Evolutionary conservation across 768 basidiomycete genomes (phyloP), one percentile per base, ranked within the genome.

Genomic region (Clitopilus passeckerianus): DNA sequence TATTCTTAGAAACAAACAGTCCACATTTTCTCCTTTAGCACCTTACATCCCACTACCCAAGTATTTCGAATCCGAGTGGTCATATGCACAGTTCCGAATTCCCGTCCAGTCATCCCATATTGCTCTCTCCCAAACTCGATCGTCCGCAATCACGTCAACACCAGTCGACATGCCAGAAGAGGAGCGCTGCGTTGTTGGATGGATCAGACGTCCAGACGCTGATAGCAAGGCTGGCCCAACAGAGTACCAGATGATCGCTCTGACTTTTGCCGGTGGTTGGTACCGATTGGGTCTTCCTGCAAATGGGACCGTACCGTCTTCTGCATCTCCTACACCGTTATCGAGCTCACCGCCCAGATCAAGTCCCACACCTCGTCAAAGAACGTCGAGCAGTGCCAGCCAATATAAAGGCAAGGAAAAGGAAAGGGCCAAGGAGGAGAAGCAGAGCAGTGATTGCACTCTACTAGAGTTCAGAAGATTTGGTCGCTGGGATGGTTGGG

Each of bases 41-140:
- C 87, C 90, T 2, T 94, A 88, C 67, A 74, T 96, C 9, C 90
- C 89, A 14, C 78, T 93, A 34, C 93, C 93, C 16, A 91, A 90
- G 62, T 96, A 96, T 70, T 95, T 97, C 68, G 86, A 87, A 67
- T 95, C 93, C n/a, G 89, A 95, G 71, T 96, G 94, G 95, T 95
- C 94, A 0, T 95, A 96, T 68, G 92, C 94, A 14, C 90, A 92
- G 64, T 97, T 91, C 70, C 84, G 91, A 44, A 90, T 97, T 67
- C 94, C 94, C 2, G 77, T 89, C 1, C 91, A 93, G 64, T 87
- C 89, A 1, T 78, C 93, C 7, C 92, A 95, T 63, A 88, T 93
- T 53, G 87, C 90, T 10, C 73, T 94, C 12, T 83, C 89, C 2
- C 46, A 50, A 10, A 50, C 46, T 5, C 16, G 20, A 20, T 80